Evolutionary conservation across 495 filamentous ascomycete species (phyloP), one percentile per base, ranked within the genome.

Genomic region (Tuber melanosporum): DNA sequence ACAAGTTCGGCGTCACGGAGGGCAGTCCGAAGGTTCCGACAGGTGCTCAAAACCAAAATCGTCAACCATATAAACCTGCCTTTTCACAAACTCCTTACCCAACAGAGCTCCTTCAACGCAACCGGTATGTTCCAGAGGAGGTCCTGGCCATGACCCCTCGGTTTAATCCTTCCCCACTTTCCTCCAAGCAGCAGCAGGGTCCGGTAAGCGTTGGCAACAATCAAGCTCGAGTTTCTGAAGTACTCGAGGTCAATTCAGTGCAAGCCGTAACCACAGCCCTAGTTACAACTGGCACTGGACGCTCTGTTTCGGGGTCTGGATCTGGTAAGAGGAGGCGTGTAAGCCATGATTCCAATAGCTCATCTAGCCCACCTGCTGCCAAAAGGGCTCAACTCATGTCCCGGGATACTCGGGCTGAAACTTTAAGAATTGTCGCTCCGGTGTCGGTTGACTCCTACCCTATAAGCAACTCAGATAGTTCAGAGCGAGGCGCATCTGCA

Each of bases 381-480:
- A 32, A 62, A 62, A 32, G 4, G 22, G 3, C 12, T 62, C 52
- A 14, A 5, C 52, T 32, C 3, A 32, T 5, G 2, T 10, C n/a
- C 4, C 3, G 0, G n/a, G n/a, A 15, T 1, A 15, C 52, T 62
- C 10, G 5, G n/a, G 3, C 0, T 3, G 12, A 14, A 14, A 32
- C 10, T 15, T 6, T 12, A 5, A 12, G 1, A 4, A 14, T 8
- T 32, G 0, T 0, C 32, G 2, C 10, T 5, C n/a, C 10, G 1
- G 7, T 10, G 4, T 0, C 0, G 52, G n/a, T 32, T 32, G n/a
- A 5, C 3, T 14, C 2, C 8, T 0, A 3, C n/a, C 0, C 0
- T 15, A n/a, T 0, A 15, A 32, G 10, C 3, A 32, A 32, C 0
- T 62, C 52, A 14, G 1, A 0, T 3, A 32, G 8, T 62, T 7